Base-by-base conservation (phyloP, 192 early-diverging fungal genomes). In the Coemansia sp. region DNA sequence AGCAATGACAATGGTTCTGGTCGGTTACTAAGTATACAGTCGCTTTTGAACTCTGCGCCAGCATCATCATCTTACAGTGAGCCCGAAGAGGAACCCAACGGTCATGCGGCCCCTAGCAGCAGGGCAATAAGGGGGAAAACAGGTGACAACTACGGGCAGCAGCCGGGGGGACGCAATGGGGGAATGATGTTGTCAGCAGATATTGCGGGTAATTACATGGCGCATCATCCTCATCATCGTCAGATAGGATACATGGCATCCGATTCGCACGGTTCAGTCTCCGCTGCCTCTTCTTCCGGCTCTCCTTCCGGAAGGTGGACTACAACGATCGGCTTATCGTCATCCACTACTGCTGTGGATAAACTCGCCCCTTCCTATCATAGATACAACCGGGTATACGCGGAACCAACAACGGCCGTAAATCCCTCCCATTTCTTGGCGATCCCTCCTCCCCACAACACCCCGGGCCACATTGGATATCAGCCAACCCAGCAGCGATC, bases 21-120 rank as follows among this genome's bases (percentile, higher is more conserved):
- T 24, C 31, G 53, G 46, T 60, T 59, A 16, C 46, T 68, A 16
- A 68, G 67, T n/a, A 68, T 68, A 3, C 67, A 62, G 59, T 68
- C 67, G n/a, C 35, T 68, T 6, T 33, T 57, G 14, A 57, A 57
- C 54, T 57, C 54, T 54, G 14, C 51, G 10, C 27, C 51, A 10
- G 24, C 51, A 31, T 2, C 19, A 8, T 9, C 46, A 19, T 2
- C 24, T 27, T 27, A 6, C 46, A 9, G n/a, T n/a, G 46, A 48
- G 19, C 46, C 19, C 46, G 46, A 48, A 19, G 46, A 48, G 9
- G n/a, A 42, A 42, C 11, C 40, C 16, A 16, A 10, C 9, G 6
- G 46, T 48, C 46, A 48, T n/a, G n/a, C 46, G 46, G 19, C 21
- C 0, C 7, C 46, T 10, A 19, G 44, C 4, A 16, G 44, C 16